Percentiles rank a stretch among this genome's conserved stretches.
These are phyloP conservation scores for Akanthomyces muscarius DNA, from an alignment of 2,329 filamentous ascomycete species.

Conservation along the genomic window DNA sequence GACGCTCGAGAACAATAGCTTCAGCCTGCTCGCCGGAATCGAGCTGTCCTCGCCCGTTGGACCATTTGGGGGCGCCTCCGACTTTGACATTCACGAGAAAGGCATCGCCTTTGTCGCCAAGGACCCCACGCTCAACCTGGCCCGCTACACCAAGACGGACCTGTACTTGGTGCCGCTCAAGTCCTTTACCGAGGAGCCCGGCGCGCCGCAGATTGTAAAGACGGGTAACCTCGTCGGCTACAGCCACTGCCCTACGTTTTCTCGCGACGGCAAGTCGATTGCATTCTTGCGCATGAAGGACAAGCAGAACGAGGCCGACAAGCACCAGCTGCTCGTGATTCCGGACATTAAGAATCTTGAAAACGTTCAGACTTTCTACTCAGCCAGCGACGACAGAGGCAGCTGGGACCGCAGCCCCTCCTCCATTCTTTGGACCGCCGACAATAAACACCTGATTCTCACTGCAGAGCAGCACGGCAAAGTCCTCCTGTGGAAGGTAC, in stretches of 20 bases:
- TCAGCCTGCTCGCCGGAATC: constrained; percentile 61
- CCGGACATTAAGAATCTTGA: constrained; percentile 55
- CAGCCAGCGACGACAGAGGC: constrained; percentile 59
- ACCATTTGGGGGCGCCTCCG: constrained; percentile 73
- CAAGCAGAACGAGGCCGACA: constrained; percentile 75
- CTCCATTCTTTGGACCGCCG: constrained; percentile 51
- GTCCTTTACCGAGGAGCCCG: constrained; percentile 54
- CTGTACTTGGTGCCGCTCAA: constrained; percentile 68
- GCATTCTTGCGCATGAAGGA: constrained; percentile 77
- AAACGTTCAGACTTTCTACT: constrained; percentile 59
- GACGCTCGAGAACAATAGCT: constrained; percentile 43
- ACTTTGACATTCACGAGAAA: constrained; percentile 68
- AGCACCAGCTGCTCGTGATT: constrained; percentile 60
- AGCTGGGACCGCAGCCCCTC: constrained; percentile 58
- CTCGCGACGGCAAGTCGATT: constrained; percentile 63
- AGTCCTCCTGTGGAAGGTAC: constrained; percentile 58
- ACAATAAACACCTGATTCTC: constrained; percentile 64
- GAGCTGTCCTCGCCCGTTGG: constrained; percentile 63
- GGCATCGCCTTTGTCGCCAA: constrained; percentile 73
- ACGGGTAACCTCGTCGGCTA: constrained; percentile 62
- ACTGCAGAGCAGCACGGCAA: constrained; percentile 67
- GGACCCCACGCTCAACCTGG: constrained; percentile 66
- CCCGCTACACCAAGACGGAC: constrained; percentile 76
- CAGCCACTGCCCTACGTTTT: constrained; percentile 65
- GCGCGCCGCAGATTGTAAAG: constrained; percentile 46